Evolutionary conservation across 2,329 filamentous ascomycete genomes (phyloP), one percentile per base, ranked within the genome.

Genomic region (Furcasterigmium sp.): DNA sequence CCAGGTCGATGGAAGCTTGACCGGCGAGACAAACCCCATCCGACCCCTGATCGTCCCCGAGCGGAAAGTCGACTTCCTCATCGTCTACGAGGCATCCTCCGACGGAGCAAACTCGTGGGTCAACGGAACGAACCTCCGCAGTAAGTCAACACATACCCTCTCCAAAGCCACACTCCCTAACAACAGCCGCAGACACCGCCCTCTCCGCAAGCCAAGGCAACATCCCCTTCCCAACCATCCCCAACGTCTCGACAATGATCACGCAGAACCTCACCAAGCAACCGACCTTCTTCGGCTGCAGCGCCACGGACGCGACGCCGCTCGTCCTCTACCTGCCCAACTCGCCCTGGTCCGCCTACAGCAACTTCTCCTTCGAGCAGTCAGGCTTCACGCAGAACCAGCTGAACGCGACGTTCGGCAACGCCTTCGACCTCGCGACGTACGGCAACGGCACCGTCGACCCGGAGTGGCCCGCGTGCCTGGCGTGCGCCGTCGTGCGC

Each of bases 261-360:
- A 72, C 76, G 53, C 62, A 76, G 11, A 75, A 75, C 15, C 64
- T 84, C 46, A 83, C 83, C 65, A 64, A 68, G 45, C 69, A 70
- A 26, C 79, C 81, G 1, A 72, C 72, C 40, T 84, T 85, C 58
- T 84, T 84, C 58, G 80, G 80, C 52, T 84, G 81, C 64, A 64
- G 74, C 51, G 46, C 53, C 47, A 7, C 75, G 0, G 70, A 72
- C 52, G 74, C 76, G 47, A 65, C 76, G 0, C 89, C 90, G 0
- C 65, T 95, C 2, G 70, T 95, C 49, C 87, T 95, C 50, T 98
- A 98, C 68, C 63, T 97, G 36, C 88, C 93, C 47, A 93, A 91
- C 59, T 74, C 83, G 18, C 91, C 90, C 1, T 95, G 94, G 66
- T 76, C 83, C 38, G 78, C 77, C 58, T 66, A 74, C 51, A 85